These are phyloP conservation scores for Radiomyces spectabilis DNA, from an alignment of 192 early-diverging fungal species.

Conservation along the genomic window DNA sequence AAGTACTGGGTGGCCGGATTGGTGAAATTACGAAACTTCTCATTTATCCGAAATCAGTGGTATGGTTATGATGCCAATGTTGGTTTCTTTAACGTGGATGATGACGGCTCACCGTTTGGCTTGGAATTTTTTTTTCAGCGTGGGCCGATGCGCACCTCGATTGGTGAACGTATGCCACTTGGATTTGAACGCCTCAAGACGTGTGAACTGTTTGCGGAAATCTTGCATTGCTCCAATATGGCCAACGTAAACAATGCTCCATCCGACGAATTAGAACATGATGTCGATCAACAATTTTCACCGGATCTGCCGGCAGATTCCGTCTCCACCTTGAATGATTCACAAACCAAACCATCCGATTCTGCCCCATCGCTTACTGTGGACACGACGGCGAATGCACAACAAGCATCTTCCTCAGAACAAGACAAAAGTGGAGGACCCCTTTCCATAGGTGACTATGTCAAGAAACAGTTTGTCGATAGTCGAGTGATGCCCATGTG, in stretches of 20 bases:
- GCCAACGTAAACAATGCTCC: constrained; percentile 52
- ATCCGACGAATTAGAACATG: not conserved
- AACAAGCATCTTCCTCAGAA: too few relatives aligned
- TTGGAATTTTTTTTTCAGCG: constrained; percentile 13
- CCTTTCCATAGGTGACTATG: constrained; percentile 70
- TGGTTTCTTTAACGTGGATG: not conserved
- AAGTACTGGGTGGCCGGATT: constrained; percentile 71
- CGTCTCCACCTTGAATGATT: too few relatives aligned
- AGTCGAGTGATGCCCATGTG: constrained; percentile 57
- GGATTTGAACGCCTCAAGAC: constrained; percentile 94
- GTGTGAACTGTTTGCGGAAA: constrained; percentile 97
- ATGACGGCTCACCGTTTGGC: not conserved
- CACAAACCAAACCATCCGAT: too few relatives aligned
- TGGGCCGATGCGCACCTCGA: constrained; percentile 63
- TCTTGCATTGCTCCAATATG: constrained; percentile 90
- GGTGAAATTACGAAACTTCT: constrained; percentile 75
- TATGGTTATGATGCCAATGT: too few relatives aligned
- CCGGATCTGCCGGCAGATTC: not conserved
- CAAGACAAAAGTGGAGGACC: too few relatives aligned
- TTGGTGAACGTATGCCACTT: constrained; percentile 73
- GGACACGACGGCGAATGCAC: too few relatives aligned
- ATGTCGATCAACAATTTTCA: not conserved
- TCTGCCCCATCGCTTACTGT: too few relatives aligned
- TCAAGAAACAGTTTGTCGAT: constrained; percentile 63
- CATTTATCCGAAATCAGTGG: constrained; percentile 62